Conservation (phyloP, 2,329 filamentous ascomycete genomes). For the Paecilomyces variotii region DNA sequence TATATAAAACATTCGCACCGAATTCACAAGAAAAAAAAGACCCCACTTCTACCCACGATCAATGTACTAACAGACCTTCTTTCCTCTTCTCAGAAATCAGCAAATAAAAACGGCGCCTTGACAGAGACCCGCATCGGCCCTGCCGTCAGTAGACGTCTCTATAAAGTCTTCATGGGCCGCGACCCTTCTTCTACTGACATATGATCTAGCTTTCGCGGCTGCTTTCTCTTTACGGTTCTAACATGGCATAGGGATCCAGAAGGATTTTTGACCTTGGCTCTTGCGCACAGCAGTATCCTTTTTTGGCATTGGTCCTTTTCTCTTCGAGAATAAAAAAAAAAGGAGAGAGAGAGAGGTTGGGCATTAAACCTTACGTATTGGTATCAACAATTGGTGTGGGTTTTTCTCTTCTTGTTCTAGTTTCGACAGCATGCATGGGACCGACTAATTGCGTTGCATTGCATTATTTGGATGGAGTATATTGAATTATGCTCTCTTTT, state of each 20-base stretch:
- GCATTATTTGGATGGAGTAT: not conserved
- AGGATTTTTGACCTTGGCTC: not conserved
- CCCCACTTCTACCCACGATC: not conserved
- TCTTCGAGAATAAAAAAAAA: too few relatives aligned
- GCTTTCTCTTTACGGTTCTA: not conserved
- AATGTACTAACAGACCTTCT: not conserved
- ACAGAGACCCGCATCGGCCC: conserved; percentile 40
- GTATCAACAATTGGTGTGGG: not conserved
- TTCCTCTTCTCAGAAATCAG: conserved; percentile 32
- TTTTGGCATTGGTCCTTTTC: not conserved
- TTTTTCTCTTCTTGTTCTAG: too few relatives aligned
- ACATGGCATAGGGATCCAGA: not conserved
- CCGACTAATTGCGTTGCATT: not conserved
- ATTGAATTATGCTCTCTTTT: not conserved
- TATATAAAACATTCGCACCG: too few relatives aligned
- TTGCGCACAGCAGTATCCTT: not conserved
- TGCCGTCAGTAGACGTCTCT: conserved; percentile 39
- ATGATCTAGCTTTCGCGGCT: conserved; percentile 22
- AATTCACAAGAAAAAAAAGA: too few relatives aligned
- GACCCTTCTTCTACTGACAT: conserved; percentile 39
- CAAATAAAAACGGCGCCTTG: conserved; percentile 39
- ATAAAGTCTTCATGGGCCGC: conserved; percentile 42
- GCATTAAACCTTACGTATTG: not conserved
- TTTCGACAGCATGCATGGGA: not conserved
- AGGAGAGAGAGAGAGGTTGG: too few relatives aligned